A percentile compares a stretch with the other conserved stretches of the same genome.
These are phyloP conservation scores for Malus hybrid DNA, from an alignment of 331 rosid genomes.

Conservation along the genomic window DNA sequence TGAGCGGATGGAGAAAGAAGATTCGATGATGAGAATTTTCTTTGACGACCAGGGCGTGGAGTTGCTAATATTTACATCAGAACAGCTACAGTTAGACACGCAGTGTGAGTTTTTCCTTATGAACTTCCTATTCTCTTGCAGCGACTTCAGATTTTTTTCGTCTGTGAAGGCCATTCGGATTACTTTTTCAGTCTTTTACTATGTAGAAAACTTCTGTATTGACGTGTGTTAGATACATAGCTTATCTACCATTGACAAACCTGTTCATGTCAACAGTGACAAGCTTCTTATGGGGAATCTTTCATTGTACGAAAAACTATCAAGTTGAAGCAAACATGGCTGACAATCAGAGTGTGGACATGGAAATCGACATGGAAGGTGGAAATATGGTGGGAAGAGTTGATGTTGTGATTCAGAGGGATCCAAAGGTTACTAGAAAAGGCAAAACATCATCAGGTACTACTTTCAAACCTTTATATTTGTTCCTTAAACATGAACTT, in stretches of 20 bases:
- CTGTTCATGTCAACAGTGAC: background rate
- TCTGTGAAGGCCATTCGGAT: background rate
- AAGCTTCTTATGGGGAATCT: slow-evolving; percentile 56
- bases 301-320: slow-evolving; percentile 13
- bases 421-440: background rate
- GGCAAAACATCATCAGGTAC: background rate
- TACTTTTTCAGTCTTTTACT: too few species aligned
- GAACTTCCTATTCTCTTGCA: background rate
- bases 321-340: background rate
- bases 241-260: too few species aligned
- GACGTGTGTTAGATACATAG: too few species aligned
- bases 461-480: background rate
- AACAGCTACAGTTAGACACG: slow-evolving; percentile 34
- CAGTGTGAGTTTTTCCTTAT: slow-evolving; percentile 31
- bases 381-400: slow-evolving; percentile 34
- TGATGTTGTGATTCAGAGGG: slow-evolving; percentile 13
- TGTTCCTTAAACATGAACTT: background rate
- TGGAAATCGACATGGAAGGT: slow-evolving; percentile 50
- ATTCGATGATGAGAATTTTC: slow-evolving; percentile 41
- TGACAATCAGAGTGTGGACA: slow-evolving; percentile 17
- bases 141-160: background rate
- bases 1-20: slow-evolving; percentile 40
- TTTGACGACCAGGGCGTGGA: slow-evolving; percentile 44
- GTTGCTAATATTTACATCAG: slow-evolving; percentile 55
- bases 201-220: background rate